Evolutionary conservation across 169 alveolate genomes (phyloP).

Genomic region (Babesia sp.): DNA sequence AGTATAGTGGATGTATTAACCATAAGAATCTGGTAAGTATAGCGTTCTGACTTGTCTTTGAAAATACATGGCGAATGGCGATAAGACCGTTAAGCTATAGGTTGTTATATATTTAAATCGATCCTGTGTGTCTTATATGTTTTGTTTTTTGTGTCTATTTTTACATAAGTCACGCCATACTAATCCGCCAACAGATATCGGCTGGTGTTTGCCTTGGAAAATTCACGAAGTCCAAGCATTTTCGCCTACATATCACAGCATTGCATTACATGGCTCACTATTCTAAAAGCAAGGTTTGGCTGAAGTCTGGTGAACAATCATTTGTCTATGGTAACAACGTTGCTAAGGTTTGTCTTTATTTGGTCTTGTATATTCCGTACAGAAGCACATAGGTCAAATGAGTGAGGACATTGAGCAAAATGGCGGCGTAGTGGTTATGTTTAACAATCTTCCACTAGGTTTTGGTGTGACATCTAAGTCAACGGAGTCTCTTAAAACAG

Average conservation of each 20-base stretch:
- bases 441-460: constrained; percentile 66
- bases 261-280: constrained; percentile 61
- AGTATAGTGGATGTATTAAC: constrained; percentile 53
- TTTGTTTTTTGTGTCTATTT: too few relatives aligned
- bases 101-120: too few relatives aligned
- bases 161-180: too few relatives aligned
- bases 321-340: constrained; percentile 66
- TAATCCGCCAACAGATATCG: constrained; percentile 31
- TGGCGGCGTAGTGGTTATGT: constrained; percentile 67
- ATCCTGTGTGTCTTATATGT: too few relatives aligned
- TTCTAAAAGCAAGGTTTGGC: constrained; percentile 67
- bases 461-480: constrained; percentile 69
- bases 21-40: constrained; percentile 54
- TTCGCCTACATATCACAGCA: constrained; percentile 63
- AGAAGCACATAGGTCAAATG: constrained; percentile 67
- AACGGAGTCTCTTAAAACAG: constrained; percentile 46
- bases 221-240: constrained; percentile 65
- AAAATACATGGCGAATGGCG: too few relatives aligned
- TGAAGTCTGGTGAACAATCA: constrained; percentile 59
- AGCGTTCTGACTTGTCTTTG: neutral
- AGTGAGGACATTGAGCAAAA: constrained; percentile 61
- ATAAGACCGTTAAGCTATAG: too few relatives aligned
- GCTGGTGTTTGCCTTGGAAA: constrained; percentile 72
- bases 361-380: neutral
- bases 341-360: constrained; percentile 29